phyloP scores from a whole-genome alignment of 495 filamentous ascomycete genomes.

The Thermothielavioides terrestris region DNA sequence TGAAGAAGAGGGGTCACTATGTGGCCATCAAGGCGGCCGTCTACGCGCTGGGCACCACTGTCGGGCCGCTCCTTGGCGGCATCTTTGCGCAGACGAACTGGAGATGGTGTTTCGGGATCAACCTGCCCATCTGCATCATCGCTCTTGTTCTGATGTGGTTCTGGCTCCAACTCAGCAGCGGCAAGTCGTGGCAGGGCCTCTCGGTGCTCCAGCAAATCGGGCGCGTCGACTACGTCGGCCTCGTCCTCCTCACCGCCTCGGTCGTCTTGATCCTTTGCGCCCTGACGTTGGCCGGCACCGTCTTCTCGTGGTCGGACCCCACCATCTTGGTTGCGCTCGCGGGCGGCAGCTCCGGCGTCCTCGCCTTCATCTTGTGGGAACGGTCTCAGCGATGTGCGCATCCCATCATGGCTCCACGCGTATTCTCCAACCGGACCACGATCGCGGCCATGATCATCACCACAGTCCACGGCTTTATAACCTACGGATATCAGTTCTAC shows the following conservation, averaged over 20 bases:
- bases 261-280: conserved; percentile 28
- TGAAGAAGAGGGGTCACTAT: conserved; percentile 55
- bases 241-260: conserved; percentile 21
- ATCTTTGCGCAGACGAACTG: conserved; percentile 51
- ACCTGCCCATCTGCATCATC: conserved; percentile 20
- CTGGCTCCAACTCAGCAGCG: conserved; percentile 22
- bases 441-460: conserved; percentile 21
- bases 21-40: conserved; percentile 51
- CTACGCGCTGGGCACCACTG: conserved; percentile 64
- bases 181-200: background rate
- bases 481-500: conserved; percentile 38
- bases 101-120: conserved; percentile 25
- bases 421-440: conserved; percentile 32
- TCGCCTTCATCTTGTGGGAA: conserved; percentile 23
- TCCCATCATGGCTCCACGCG: conserved; percentile 27
- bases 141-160: conserved; percentile 23
- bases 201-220: conserved; percentile 7
- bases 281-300: conserved; percentile 24
- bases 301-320: conserved; percentile 19
- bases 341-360: conserved; percentile 17
- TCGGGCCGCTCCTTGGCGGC: conserved; percentile 69
- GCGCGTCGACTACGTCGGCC: conserved; percentile 25
- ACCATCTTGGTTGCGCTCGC: conserved; percentile 14
- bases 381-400: conserved; percentile 17
- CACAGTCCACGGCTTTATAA: conserved; percentile 24